Conservation (phyloP, 352 stramenopile genomes). For the Globisporangium emineosum region DNA sequence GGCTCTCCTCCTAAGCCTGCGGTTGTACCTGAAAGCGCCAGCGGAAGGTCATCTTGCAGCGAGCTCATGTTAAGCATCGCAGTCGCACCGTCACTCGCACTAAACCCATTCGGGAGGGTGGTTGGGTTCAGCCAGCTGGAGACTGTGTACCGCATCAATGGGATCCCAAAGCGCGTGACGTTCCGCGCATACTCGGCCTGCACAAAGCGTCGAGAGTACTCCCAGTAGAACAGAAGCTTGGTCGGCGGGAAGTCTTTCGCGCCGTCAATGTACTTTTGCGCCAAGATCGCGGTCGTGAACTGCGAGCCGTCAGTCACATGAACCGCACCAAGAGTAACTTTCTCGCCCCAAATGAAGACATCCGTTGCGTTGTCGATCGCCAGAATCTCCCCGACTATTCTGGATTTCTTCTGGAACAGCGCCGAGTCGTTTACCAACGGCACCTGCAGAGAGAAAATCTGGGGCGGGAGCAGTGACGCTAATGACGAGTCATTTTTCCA, state of each 20-base stretch:
- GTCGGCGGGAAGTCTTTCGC: conserved; percentile 30
- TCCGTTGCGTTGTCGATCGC: conserved; percentile 29
- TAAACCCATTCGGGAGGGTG: conserved; percentile 32
- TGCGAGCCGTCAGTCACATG: conserved; percentile 53
- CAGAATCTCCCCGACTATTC: conserved; percentile 38
- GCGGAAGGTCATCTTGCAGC: conserved; percentile 38
- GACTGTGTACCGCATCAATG: conserved; percentile 45
- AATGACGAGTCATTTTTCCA: conserved; percentile 17
- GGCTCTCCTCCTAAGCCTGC: background rate
- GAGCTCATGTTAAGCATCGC: conserved; percentile 43
- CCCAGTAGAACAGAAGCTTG: conserved; percentile 58
- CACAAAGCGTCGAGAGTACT: conserved; percentile 35
- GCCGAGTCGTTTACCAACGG: conserved; percentile 22
- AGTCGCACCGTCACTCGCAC: background rate
- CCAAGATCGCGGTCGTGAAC: conserved; percentile 45
- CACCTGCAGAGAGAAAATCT: conserved; percentile 22
- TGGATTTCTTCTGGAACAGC: conserved; percentile 33
- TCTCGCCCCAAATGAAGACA: conserved; percentile 28
- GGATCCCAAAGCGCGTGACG: conserved; percentile 46
- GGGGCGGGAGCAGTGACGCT: background rate
- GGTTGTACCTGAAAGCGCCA: conserved; percentile 19
- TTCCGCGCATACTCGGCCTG: conserved; percentile 39
- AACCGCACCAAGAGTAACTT: conserved; percentile 22
- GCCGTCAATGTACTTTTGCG: conserved; percentile 17
- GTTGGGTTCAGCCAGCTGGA: conserved; percentile 35